These are phyloP conservation scores for Thalia dealbata DNA, from an alignment of 176 grass and related monocot species.

Conservation along the genomic window DNA sequence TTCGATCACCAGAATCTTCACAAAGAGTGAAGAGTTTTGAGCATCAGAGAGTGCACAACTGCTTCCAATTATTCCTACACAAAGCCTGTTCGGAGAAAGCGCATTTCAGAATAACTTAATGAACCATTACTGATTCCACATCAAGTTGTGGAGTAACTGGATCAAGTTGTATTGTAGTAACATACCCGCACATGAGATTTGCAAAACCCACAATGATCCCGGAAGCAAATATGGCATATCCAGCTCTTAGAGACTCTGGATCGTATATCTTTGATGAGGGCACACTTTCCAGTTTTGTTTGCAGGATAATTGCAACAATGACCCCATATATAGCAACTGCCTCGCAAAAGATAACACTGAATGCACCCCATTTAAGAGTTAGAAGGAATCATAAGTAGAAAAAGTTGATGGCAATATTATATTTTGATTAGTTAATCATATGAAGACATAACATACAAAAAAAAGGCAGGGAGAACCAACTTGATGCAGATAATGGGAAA, in stretches of 20 bases:
- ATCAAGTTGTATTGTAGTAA: not conserved
- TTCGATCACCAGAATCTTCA: conserved; percentile 97
- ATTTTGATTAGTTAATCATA: not conserved
- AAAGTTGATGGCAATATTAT: not conserved
- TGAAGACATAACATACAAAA: too few relatives aligned
- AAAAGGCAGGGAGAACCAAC: too few relatives aligned
- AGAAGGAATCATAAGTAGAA: not conserved
- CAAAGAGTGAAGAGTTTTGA: conserved; percentile 95
- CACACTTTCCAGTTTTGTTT: conserved; percentile 96
- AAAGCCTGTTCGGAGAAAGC: conserved; percentile 43
- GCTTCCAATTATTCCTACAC: conserved; percentile 96
- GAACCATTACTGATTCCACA: not conserved
- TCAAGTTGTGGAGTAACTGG: not conserved
- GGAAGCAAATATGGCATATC: conserved; percentile 94
- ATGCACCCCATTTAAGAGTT: not conserved
- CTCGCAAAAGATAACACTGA: conserved; percentile 96
- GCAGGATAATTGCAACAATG: conserved; percentile 94
- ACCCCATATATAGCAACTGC: conserved; percentile 98
- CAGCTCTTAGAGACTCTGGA: conserved; percentile 82
- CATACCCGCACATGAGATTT: conserved; percentile 89
- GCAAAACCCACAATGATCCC: conserved; percentile 93
- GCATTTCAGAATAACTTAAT: conserved; percentile 1
- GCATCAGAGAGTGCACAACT: conserved; percentile 94
- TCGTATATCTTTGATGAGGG: conserved; percentile 49
- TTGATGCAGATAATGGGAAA: too few relatives aligned